Percentiles rank a stretch among this genome's conserved stretches.
These are phyloP conservation scores for Avena atlantica DNA, from an alignment of 176 grass and related monocot species.

Conservation along the genomic window DNA sequence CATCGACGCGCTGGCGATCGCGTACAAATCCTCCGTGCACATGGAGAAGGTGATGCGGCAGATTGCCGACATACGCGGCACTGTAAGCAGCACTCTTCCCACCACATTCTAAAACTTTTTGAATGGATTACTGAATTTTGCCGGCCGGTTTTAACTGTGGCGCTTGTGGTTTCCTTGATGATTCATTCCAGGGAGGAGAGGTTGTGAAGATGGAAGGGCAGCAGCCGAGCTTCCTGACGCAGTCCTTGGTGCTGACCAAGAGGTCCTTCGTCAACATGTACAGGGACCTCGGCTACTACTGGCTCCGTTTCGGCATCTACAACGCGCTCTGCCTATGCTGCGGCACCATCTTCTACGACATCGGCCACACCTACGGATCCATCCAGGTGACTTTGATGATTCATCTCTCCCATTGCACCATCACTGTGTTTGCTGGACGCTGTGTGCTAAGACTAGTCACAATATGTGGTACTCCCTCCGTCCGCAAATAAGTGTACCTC, in stretches of 20 bases:
- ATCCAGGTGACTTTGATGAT: constrained; percentile 58
- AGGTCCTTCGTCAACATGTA: constrained; percentile 99
- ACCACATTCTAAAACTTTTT: background rate
- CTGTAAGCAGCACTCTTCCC: constrained; percentile 43
- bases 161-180: too few species aligned
- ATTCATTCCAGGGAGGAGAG: constrained; percentile 68
- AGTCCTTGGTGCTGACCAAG: constrained; percentile 70
- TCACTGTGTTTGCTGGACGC: too few species aligned
- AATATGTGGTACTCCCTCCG: too few species aligned
- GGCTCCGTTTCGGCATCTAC: constrained; percentile 84
- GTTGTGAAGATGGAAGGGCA: constrained; percentile 67
- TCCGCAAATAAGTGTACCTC: too few species aligned
- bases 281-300: constrained; percentile 92
- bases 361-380: constrained; percentile 73
- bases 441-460: too few species aligned
- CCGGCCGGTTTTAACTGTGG: too few species aligned
- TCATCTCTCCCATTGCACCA: too few species aligned
- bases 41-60: constrained; percentile 57
- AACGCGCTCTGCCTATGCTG: constrained; percentile 74
- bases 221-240: constrained; percentile 70
- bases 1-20: constrained; percentile 58
- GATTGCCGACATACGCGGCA: constrained; percentile 58
- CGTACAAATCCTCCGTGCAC: constrained; percentile 66
- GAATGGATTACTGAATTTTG: too few species aligned
- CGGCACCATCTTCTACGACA: constrained; percentile 70